These are phyloP conservation scores for Aegilops speltoides DNA, from an alignment of 176 grass and related monocot species.

Conservation along the genomic window DNA sequence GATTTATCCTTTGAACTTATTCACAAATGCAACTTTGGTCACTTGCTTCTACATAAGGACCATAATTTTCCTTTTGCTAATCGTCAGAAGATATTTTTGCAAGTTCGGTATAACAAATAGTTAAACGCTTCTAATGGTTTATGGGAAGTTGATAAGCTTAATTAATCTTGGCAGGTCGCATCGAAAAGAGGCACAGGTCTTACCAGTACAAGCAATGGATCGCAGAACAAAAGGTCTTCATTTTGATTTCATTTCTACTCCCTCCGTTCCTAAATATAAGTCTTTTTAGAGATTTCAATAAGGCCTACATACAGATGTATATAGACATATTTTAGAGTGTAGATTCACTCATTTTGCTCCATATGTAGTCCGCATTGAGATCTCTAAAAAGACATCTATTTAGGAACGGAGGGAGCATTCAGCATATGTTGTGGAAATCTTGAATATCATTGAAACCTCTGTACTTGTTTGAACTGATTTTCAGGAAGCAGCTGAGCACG, in stretches of 20 bases:
- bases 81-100: background rate
- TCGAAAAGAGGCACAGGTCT: conserved; percentile 8
- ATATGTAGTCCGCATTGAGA: no score
- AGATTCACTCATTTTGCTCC: no score
- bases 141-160: conserved; percentile 24
- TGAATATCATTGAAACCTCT: conserved; percentile 28
- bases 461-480: conserved; percentile 28
- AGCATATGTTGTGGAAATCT: background rate
- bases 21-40: background rate
- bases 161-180: conserved; percentile 31
- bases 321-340: no score
- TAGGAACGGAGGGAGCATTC: background rate
- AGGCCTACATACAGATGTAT: no score
- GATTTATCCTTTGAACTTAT: background rate
- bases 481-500: conserved; percentile 46
- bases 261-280: no score
- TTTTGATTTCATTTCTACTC: background rate
- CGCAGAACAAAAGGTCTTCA: conserved; percentile 51
- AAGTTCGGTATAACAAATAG: background rate
- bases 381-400: no score
- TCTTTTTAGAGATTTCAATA: no score
- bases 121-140: background rate
- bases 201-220: conserved; percentile 2
- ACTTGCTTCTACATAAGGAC: background rate
- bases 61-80: background rate